Conservation (phyloP, 2,329 filamentous ascomycete genomes). For the Atkinsonella texensis region DNA sequence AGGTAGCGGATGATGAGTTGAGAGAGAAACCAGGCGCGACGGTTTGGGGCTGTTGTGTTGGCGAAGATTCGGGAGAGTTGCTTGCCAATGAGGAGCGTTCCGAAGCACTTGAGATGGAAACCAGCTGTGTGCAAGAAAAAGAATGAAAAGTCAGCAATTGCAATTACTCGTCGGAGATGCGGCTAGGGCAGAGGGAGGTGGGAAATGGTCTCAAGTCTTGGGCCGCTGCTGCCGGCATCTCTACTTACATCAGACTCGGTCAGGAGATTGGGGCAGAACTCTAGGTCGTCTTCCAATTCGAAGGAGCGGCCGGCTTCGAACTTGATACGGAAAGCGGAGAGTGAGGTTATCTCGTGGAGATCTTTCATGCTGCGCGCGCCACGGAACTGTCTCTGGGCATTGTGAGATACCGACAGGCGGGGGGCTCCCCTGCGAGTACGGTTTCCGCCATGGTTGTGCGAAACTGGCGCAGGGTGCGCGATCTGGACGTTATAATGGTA, state of each 20-base stretch:
- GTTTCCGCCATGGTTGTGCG: conserved; percentile 62
- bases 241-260: conserved; percentile 82
- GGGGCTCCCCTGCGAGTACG: conserved; percentile 74
- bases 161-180: neutral
- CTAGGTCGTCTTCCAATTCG: conserved; percentile 88
- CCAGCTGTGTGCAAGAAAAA: conserved; percentile 45
- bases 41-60: conserved; percentile 75
- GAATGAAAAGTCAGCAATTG: conserved; percentile 21
- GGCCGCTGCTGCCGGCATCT: neutral
- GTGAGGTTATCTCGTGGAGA: conserved; percentile 61
- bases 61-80: conserved; percentile 84
- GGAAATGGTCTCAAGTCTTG: neutral
- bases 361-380: conserved; percentile 80
- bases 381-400: conserved; percentile 76
- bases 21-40: conserved; percentile 67
- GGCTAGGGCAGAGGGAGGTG: conserved; percentile 3
- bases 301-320: conserved; percentile 91
- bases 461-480: conserved; percentile 44
- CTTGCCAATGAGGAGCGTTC: conserved; percentile 92
- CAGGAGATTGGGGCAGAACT: conserved; percentile 87
- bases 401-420: conserved; percentile 67
- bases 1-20: conserved; percentile 54
- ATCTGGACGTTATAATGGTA: conserved; percentile 50
- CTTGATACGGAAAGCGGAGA: conserved; percentile 69
- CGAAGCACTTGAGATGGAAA: conserved; percentile 84